Evolutionary conservation across 2,329 filamentous ascomycete species (phyloP).

Genomic region (Trichoderma sp.): DNA sequence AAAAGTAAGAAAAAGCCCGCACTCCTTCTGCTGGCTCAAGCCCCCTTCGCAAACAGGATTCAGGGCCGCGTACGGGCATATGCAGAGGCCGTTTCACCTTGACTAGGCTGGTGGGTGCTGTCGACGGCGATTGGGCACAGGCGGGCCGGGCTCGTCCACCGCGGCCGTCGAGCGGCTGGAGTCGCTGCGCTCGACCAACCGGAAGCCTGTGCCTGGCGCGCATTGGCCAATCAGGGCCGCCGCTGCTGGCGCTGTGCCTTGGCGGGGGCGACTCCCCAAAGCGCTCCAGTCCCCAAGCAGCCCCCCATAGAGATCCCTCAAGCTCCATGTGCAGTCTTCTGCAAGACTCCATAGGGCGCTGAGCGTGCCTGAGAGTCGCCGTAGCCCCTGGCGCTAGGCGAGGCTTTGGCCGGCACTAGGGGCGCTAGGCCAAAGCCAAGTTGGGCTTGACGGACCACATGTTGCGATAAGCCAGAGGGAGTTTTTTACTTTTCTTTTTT

Average conservation of each 20-base stretch:
- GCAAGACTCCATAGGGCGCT: not conserved
- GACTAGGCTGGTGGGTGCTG: slow-evolving; percentile 1
- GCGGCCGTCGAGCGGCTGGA: slow-evolving; percentile 6
- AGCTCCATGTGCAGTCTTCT: not conserved
- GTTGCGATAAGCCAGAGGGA: slow-evolving; percentile 3
- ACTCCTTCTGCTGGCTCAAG: not conserved
- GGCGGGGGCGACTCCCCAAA: not conserved
- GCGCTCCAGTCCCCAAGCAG: not conserved
- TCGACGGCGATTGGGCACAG: slow-evolving; percentile 21
- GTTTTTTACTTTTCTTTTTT: not conserved
- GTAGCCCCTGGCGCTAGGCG: slow-evolving; percentile 15
- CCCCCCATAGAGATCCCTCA: not conserved
- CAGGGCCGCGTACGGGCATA: slow-evolving; percentile 8
- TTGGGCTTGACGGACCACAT: slow-evolving; percentile 16
- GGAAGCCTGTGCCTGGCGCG: slow-evolving; percentile 27
- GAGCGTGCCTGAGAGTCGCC: not conserved
- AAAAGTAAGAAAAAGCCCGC: not conserved
- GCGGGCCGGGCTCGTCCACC: slow-evolving; percentile 11
- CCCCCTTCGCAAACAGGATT: slow-evolving; percentile 2
- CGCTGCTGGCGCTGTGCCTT: slow-evolving; percentile 19
- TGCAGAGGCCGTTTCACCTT: slow-evolving; percentile 26
- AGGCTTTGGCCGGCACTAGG: slow-evolving; percentile 17
- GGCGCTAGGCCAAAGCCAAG: slow-evolving; percentile 3
- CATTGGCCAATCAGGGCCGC: slow-evolving; percentile 24
- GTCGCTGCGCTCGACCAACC: slow-evolving; percentile 23